Percentiles rank a stretch among this genome's conserved stretches.
These are phyloP conservation scores for Gillenia trifoliata DNA, from an alignment of 306 rosid genomes.

Conservation along the genomic window DNA sequence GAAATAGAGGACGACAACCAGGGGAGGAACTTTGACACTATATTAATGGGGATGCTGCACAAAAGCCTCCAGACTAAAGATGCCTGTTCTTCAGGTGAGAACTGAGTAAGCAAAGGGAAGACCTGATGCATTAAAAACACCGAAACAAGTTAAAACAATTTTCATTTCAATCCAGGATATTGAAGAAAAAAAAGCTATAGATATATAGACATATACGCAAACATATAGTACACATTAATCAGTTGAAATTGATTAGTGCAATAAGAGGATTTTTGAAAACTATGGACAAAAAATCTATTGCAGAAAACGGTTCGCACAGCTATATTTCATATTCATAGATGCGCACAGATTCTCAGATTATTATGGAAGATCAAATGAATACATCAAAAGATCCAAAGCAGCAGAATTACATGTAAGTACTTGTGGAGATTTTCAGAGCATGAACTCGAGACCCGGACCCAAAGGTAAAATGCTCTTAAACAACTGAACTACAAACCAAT, in stretches of 20 bases:
- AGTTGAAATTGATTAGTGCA: background rate
- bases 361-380: too few species aligned
- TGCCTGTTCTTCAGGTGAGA: constrained; percentile 70
- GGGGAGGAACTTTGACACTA: constrained; percentile 63
- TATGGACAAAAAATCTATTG: too few species aligned
- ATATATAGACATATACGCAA: background rate
- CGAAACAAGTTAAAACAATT: background rate
- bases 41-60: constrained; percentile 68
- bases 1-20: constrained; percentile 73
- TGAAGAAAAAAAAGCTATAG: background rate
- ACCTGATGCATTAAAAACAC: constrained; percentile 47
- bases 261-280: too few species aligned
- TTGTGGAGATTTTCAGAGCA: too few species aligned
- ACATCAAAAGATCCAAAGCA: too few species aligned
- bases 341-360: too few species aligned
- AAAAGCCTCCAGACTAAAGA: constrained; percentile 78
- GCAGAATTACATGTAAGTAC: too few species aligned
- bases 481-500: too few species aligned
- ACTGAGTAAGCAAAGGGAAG: constrained; percentile 69
- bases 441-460: too few species aligned
- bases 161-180: background rate
- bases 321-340: too few species aligned
- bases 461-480: too few species aligned
- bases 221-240: background rate
- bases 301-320: too few species aligned